Base-by-base conservation (phyloP, 2,329 filamentous ascomycete species). In the Monosporascus cannonballus region DNA sequence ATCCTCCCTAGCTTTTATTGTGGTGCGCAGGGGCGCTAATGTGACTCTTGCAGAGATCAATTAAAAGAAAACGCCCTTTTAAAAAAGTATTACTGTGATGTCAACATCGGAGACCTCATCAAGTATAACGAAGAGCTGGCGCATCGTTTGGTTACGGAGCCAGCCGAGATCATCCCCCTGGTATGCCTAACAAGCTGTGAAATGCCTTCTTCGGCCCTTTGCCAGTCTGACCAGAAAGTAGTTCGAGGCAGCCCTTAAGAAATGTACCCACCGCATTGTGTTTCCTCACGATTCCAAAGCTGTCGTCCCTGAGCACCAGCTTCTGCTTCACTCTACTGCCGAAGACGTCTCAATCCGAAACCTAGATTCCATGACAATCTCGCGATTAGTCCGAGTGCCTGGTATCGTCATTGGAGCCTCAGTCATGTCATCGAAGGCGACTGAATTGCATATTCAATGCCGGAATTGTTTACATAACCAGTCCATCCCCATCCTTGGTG, bases 391-490 rank as follows among this genome's bases (percentile, higher is more conserved):
- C 39, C 85, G 93, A 52, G 96, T 99, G 53, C 94, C 94, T 1
- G 95, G 94, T 49, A 99, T 99, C 59, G 90, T 99, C 54, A 99
- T 99, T 59, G 93, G 94, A 47, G 94, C 94, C 47, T 96, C 93
- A 1, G 96, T 96, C 18, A 87, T 97, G 70, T 96, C 92, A 2
- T 97, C 93, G 14, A 97, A 99, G 76, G 90, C 94, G 5, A 96
- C 91, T 6, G 78, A 85, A 25, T 78, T 99, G 24, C 82, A 89
- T 56, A 87, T 99, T 49, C 85, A 95, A 71, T 99, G 94, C 75
- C 84, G 91, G 58, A 91, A 85, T 64, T 99, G 94, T 72, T 81
- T 86, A 54, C 81, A 91, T 60, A 78, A 81, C 34, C 79, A 89
- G 58, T 79, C 81, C 24, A 73, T 97, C 17, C 78, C 83, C 1